These are phyloP conservation scores for Sarocladiaceae sp. DNA, from an alignment of 2,329 filamentous ascomycete species.

Conservation along the genomic window DNA sequence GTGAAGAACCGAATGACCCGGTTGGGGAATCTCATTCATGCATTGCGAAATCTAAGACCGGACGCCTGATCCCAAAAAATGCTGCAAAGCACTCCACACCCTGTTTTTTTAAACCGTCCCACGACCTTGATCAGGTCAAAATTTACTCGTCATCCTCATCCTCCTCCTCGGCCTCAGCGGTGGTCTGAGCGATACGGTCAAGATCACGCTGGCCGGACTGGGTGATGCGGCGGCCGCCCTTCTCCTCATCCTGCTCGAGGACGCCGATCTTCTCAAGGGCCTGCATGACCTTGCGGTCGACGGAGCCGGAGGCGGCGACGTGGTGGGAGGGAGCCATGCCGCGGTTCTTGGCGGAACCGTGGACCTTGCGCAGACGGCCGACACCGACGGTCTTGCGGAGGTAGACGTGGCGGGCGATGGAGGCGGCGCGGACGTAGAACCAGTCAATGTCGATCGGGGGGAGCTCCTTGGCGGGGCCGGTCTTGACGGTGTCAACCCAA, in stretches of 20 bases:
- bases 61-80: conserved; percentile 28
- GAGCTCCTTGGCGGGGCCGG: conserved; percentile 91
- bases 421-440: conserved; percentile 86
- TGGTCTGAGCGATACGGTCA: conserved; percentile 88
- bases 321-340: conserved; percentile 87
- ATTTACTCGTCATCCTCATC: conserved; percentile 60
- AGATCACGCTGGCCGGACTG: conserved; percentile 98
- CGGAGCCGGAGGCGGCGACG: conserved; percentile 88
- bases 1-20: conserved; percentile 28
- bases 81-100: conserved; percentile 6
- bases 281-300: conserved; percentile 97
- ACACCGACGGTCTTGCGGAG: conserved; percentile 99
- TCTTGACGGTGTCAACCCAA: conserved; percentile 99
- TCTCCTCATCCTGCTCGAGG: conserved; percentile 94
- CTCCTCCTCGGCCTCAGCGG: conserved; percentile 65
- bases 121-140: conserved; percentile 8
- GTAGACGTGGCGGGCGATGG: conserved; percentile 97
- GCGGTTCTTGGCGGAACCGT: conserved; percentile 96
- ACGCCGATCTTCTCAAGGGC: conserved; percentile 99
- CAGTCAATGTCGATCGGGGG: conserved; percentile 98
- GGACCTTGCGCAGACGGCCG: conserved; percentile 91
- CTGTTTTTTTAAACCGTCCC: conserved; percentile 6
- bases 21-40: conserved; percentile 34
- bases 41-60: conserved; percentile 32
- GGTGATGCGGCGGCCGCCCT: conserved; percentile 97